Evolutionary conservation across 2,329 filamentous ascomycete species (phyloP), one percentile per base, ranked within the genome.

Genomic region (Septoria petroselini): DNA sequence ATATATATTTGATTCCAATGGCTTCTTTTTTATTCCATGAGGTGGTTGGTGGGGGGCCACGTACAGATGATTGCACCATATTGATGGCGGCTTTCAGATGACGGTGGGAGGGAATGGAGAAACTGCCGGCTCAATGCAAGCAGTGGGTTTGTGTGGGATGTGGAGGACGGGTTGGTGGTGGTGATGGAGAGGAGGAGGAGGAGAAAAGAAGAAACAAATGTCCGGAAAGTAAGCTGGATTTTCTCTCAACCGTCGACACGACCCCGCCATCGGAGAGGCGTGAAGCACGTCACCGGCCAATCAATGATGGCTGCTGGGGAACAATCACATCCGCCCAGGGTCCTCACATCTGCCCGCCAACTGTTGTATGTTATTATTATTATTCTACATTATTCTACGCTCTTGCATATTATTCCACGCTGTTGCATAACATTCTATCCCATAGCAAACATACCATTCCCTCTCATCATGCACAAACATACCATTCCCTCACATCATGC

Each of bases 51-150:
- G 11, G 1, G 6, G 23, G 12, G 35, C 17, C 8, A 31, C 43
- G 23, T 19, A 47, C 50, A 64, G 93, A 81, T 61, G 75, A 77
- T 61, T 76, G 72, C 50, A 77, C 75, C 75, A 77, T 77, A 45
- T 52, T 68, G 60, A 40, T 43, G 55, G 52, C 53, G 44, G 21
- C 23, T 39, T n/a, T 39, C 19, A 25, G 43, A 11, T 14, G 29
- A n/a, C 15, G n/a, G 35, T 37, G 33, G 38, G 15, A 39, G 27
- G 25, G 2, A 7, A 12, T 7, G 11, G 21, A 2, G 14, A 19
- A 47, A 25, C 43, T 40, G 34, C 43, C 43, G 43, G 43, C 43
- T 27, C 14, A 14, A 18, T 39, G 43, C 43, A 47, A 27, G 34
- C 43, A 47, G 43, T 19, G 38, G 14, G n/a, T n/a, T 18, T 25